phyloP scores from a whole-genome alignment of 164 flowering plant species.

The Cinnamomum chago region DNA sequence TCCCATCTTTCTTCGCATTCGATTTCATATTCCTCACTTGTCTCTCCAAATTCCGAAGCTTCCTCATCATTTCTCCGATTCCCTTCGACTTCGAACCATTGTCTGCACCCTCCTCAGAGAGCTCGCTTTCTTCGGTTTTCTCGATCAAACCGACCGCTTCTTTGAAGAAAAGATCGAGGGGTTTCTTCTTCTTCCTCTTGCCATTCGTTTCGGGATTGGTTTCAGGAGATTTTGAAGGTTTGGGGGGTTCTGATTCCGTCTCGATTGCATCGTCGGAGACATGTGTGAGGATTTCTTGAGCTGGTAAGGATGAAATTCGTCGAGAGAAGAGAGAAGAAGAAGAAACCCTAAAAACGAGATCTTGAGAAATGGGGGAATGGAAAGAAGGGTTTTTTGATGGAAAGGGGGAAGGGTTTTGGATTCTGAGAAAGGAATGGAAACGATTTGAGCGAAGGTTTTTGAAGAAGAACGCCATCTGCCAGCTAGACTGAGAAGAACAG shows the following conservation, averaged over 20 bases:
- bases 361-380: background rate
- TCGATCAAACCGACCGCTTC: constrained; percentile 13
- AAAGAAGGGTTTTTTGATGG: background rate
- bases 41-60: constrained; percentile 12
- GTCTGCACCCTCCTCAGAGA: background rate
- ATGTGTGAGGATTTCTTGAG: background rate
- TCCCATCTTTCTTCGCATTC: constrained; percentile 5
- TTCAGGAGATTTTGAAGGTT: background rate
- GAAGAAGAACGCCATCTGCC: constrained; percentile 4
- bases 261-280: background rate
- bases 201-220: background rate
- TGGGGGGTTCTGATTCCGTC: background rate
- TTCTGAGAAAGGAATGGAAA: background rate
- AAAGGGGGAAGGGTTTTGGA: background rate
- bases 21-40: constrained; percentile 10
- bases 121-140: constrained; percentile 8
- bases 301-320: background rate
- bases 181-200: constrained; percentile 7
- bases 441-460: background rate
- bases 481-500: background rate
- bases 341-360: background rate
- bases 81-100: background rate
- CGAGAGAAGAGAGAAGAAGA: background rate
- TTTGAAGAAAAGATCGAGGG: constrained; percentile 10
- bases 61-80: constrained; percentile 12